A percentile compares a stretch with the other conserved stretches of the same genome.
These are phyloP conservation scores for Trichoderma sp. DNA, from an alignment of 2,329 filamentous ascomycete species.

Conservation along the genomic window DNA sequence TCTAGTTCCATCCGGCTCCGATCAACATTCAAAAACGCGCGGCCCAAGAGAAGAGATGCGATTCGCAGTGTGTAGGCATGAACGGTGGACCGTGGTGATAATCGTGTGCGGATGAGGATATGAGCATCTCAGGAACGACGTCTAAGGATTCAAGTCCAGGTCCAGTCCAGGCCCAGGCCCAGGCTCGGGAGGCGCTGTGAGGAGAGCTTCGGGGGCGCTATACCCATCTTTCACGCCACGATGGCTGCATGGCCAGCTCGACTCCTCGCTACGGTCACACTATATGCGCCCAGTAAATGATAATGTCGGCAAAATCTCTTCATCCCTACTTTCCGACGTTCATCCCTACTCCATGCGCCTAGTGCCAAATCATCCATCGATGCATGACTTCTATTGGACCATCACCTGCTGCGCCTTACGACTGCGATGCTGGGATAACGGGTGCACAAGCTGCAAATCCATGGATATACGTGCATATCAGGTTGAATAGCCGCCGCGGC, in stretches of 20 bases:
- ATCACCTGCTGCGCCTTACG: neutral
- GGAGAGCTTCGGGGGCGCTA: neutral
- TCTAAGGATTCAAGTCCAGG: neutral
- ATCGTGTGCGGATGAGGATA: neutral
- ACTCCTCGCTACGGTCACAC: neutral
- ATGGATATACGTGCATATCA: neutral
- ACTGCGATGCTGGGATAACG: neutral
- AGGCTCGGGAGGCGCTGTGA: neutral
- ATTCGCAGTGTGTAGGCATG: neutral
- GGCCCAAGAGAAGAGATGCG: neutral
- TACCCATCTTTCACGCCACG: neutral
- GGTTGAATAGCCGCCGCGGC: neutral
- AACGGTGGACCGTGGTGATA: neutral
- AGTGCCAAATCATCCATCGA: neutral
- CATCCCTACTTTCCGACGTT: neutral
- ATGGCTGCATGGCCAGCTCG: conserved; percentile 6
- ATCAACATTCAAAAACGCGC: neutral
- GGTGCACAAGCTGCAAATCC: neutral
- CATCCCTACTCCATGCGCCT: neutral
- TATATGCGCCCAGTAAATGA: neutral
- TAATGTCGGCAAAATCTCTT: neutral
- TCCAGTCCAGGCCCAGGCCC: neutral
- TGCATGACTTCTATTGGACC: neutral
- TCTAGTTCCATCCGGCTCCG: neutral
- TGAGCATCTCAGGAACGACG: neutral